Conservation (phyloP, 257 asterid genomes). For the Euphrasia confusa region DNA sequence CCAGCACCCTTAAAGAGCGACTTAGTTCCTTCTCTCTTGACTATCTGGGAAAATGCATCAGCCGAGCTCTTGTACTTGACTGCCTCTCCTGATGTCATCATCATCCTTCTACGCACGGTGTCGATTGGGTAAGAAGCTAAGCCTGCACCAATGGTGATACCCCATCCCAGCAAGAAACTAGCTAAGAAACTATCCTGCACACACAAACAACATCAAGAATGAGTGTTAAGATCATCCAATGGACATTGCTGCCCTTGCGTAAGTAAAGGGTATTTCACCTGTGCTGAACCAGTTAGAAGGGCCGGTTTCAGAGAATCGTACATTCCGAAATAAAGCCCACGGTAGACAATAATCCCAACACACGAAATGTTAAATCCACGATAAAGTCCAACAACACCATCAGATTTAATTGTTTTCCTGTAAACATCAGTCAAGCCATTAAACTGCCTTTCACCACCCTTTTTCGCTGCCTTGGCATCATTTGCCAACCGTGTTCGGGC, state of each 20-base stretch:
- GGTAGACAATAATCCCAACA: constrained; percentile 71
- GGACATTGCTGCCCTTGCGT: not conserved
- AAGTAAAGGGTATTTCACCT: constrained; percentile 36
- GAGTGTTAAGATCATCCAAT: not conserved
- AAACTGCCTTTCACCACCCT: constrained; percentile 79
- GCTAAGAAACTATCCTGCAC: constrained; percentile 72
- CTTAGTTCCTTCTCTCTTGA: constrained; percentile 57
- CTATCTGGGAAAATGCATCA: constrained; percentile 58
- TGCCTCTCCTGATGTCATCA: constrained; percentile 74
- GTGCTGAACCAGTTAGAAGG: constrained; percentile 42
- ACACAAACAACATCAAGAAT: constrained; percentile 8
- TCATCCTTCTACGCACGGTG: constrained; percentile 30
- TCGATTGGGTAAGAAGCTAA: constrained; percentile 74
- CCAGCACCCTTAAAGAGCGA: constrained; percentile 84
- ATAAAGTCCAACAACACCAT: constrained; percentile 67
- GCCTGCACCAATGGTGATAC: constrained; percentile 72
- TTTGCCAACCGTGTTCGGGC: constrained; percentile 74
- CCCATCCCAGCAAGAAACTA: constrained; percentile 79
- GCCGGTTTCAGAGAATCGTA: constrained; percentile 77
- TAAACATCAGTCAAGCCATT: constrained; percentile 70
- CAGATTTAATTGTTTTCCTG: constrained; percentile 56
- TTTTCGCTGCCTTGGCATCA: constrained; percentile 62
- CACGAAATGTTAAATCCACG: constrained; percentile 72
- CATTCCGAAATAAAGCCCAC: constrained; percentile 84
- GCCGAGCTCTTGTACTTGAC: constrained; percentile 59